phyloP scores from a whole-genome alignment of 2,329 filamentous ascomycete species.

The Teratosphaeria destructans region DNA sequence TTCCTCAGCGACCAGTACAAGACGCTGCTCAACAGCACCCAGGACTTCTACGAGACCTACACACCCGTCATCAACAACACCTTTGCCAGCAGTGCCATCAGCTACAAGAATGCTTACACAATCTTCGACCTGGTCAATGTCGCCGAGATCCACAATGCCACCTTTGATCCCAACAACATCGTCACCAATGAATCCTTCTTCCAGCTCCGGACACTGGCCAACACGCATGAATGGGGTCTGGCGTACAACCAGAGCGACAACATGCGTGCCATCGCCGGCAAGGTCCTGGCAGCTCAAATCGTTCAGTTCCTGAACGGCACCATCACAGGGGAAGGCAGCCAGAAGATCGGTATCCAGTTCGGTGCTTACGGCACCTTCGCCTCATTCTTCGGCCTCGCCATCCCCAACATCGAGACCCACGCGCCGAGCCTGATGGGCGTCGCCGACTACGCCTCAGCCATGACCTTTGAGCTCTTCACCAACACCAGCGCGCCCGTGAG shows the following conservation, averaged over 20 bases:
- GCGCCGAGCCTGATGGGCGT: slow-evolving; percentile 61
- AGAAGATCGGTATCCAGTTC: slow-evolving; percentile 45
- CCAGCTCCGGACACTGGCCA: slow-evolving; percentile 63
- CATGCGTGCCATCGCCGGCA: slow-evolving; percentile 37
- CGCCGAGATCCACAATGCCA: slow-evolving; percentile 51
- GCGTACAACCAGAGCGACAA: slow-evolving; percentile 59
- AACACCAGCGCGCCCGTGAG: slow-evolving; percentile 36
- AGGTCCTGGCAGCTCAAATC: slow-evolving; percentile 38
- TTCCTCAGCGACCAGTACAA: slow-evolving; percentile 43
- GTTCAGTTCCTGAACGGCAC: slow-evolving; percentile 35
- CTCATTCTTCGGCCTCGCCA: slow-evolving; percentile 50
- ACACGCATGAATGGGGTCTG: slow-evolving; percentile 70
- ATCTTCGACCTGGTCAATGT: slow-evolving; percentile 55
- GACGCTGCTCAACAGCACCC: slow-evolving; percentile 37
- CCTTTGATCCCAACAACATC: slow-evolving; percentile 46
- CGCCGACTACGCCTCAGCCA: slow-evolving; percentile 72
- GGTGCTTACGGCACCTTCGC: slow-evolving; percentile 52
- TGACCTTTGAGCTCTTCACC: slow-evolving; percentile 66
- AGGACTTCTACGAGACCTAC: slow-evolving; percentile 44
- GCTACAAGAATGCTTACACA: slow-evolving; percentile 53
- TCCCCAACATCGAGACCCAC: slow-evolving; percentile 33
- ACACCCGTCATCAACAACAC: slow-evolving; percentile 44
- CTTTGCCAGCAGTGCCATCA: slow-evolving; percentile 39
- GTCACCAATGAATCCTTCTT: slow-evolving; percentile 50
- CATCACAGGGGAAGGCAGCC: slow-evolving; percentile 26